A percentile compares a stretch with the other conserved stretches of the same genome.
These are phyloP conservation scores for Thalassiosira livingstoniorum DNA, from an alignment of 352 stramenopile species.

Conservation along the genomic window DNA sequence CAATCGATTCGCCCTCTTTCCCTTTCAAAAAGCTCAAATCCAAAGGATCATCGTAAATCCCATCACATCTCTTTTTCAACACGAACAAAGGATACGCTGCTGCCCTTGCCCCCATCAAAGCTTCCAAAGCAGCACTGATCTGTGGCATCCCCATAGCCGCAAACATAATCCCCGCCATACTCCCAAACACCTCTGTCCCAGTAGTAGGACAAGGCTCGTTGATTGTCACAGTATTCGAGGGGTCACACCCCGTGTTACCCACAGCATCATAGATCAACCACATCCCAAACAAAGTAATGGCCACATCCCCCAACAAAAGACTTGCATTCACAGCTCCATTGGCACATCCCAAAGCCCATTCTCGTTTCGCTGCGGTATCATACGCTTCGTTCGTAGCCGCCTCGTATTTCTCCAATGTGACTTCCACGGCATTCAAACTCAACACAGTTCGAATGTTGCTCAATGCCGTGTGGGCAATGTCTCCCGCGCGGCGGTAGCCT, in stretches of 20 bases:
- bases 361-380: constrained; percentile 30
- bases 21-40: constrained; percentile 15
- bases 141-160: constrained; percentile 58
- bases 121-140: constrained; percentile 54
- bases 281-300: constrained; percentile 61
- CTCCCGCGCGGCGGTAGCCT: constrained; percentile 55
- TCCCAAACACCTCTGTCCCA: constrained; percentile 56
- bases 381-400: constrained; percentile 52
- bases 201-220: constrained; percentile 49
- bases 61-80: constrained; percentile 49
- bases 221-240: constrained; percentile 37
- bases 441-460: constrained; percentile 64
- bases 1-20: constrained; percentile 12
- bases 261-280: constrained; percentile 60
- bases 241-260: constrained; percentile 61
- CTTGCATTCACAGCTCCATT: constrained; percentile 61
- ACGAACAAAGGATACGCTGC: constrained; percentile 56
- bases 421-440: constrained; percentile 59
- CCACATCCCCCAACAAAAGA: constrained; percentile 54
- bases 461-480: constrained; percentile 58
- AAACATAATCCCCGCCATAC: constrained; percentile 61
- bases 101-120: constrained; percentile 44
- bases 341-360: constrained; percentile 47
- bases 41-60: constrained; percentile 8
- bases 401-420: constrained; percentile 50